Percentiles rank a stretch among this genome's conserved stretches.
phyloP scores from a whole-genome alignment of 2,329 filamentous ascomycete genomes.

The Penicillium sp. region DNA sequence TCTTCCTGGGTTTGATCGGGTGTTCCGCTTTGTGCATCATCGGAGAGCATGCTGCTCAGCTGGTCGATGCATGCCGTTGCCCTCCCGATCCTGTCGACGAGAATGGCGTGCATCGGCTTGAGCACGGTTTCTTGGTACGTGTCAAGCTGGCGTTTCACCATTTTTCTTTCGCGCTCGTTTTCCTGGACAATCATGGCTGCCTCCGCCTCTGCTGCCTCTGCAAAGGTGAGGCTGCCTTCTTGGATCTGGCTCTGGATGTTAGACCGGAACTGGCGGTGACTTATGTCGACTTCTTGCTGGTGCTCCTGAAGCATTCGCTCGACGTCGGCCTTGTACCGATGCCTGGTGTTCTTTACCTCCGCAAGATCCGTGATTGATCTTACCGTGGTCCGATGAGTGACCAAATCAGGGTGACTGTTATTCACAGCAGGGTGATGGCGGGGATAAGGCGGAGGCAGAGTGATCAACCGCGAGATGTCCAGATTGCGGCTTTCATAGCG shows the following conservation, averaged over 20 bases:
- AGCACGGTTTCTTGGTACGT: conserved; percentile 79
- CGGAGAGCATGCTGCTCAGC: conserved; percentile 69
- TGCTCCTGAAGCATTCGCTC: conserved; percentile 55
- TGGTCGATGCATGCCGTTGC: conserved; percentile 75
- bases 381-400: conserved; percentile 70
- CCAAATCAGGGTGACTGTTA: conserved; percentile 90
- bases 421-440: conserved; percentile 94
- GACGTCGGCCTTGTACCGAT: conserved; percentile 51
- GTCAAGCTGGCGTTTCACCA: conserved; percentile 78
- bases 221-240: conserved; percentile 75
- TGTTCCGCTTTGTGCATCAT: conserved; percentile 64
- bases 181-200: conserved; percentile 71
- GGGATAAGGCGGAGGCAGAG: conserved; percentile 88
- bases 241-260: conserved; percentile 78
- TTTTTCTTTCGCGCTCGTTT: conserved; percentile 66
- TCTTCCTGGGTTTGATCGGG: conserved; percentile 90
- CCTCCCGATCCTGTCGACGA: conserved; percentile 71
- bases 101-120: conserved; percentile 76
- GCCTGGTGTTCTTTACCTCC: conserved; percentile 68
- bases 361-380: conserved; percentile 70
- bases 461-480: conserved; percentile 89
- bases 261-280: conserved; percentile 64
- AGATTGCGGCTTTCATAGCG: conserved; percentile 55
- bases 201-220: conserved; percentile 78
- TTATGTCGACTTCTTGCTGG: conserved; percentile 54